These are phyloP conservation scores for Tetracladium setigerum DNA, from an alignment of 495 filamentous ascomycete species.

Conservation along the genomic window DNA sequence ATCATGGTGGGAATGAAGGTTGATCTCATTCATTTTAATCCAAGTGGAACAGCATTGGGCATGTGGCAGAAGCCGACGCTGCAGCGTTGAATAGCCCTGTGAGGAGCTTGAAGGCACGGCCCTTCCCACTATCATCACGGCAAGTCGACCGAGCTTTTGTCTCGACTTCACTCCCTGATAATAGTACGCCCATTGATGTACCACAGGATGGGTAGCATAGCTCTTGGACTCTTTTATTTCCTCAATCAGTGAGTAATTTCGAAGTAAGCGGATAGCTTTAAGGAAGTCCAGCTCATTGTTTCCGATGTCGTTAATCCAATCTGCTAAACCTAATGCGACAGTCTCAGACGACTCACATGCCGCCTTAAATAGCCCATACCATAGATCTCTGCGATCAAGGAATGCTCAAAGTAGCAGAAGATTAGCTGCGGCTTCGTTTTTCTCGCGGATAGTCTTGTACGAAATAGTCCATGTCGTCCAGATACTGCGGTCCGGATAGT, in stretches of 20 bases:
- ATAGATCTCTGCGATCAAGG: constrained; percentile 25
- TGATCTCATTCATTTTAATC: not conserved
- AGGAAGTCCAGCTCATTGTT: constrained; percentile 18
- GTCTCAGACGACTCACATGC: constrained; percentile 17
- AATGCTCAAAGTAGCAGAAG: constrained; percentile 29
- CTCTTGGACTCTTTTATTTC: constrained; percentile 7
- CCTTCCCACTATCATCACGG: constrained; percentile 20
- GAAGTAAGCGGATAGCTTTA: constrained; percentile 19
- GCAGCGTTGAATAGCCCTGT: constrained; percentile 15
- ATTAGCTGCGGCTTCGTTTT: constrained; percentile 24
- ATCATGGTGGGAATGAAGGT: no score
- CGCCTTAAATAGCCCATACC: constrained; percentile 14
- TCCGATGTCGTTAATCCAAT: constrained; percentile 21
- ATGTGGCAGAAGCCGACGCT: constrained; percentile 24
- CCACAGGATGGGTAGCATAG: constrained; percentile 26
- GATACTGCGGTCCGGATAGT: constrained; percentile 14
- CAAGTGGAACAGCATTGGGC: constrained; percentile 17
- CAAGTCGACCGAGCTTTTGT: constrained; percentile 14
- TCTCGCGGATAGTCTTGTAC: constrained; percentile 21
- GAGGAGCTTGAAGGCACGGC: constrained; percentile 8
- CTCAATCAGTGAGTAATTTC: constrained; percentile 25
- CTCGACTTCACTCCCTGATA: constrained; percentile 13
- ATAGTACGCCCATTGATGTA: constrained; percentile 22
- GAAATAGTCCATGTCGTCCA: constrained; percentile 28
- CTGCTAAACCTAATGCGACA: constrained; percentile 4